Base-by-base conservation (phyloP, 2,329 filamentous ascomycete species). In the Aspergillus nomiae region DNA sequence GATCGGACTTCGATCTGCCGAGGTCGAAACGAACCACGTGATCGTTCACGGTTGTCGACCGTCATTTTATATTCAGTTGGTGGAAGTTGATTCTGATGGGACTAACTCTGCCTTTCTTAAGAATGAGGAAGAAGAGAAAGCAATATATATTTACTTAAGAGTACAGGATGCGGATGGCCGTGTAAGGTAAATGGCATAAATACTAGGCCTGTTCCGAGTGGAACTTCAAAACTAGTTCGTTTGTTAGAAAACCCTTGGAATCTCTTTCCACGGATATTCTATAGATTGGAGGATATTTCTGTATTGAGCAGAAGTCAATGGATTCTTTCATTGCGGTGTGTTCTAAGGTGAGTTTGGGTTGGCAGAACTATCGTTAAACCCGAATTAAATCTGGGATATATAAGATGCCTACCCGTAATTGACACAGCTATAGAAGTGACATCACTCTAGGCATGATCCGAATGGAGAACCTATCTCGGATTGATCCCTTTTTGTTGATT, bases 21-120 rank as follows among this genome's bases (percentile, higher is more conserved):
- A 69, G 67, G 67, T 67, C 61, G 53, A 60, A 34, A 4, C 0
- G 2, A 3, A 14, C 4, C 65, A 67, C 65, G 67, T 68, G 67
- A 68, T 58, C 30, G 28, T 24, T 6, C 21, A 3, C 6, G 4
- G n/a, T 28, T 28, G 56, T 28, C 9, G n/a, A 46, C 21, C 12
- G 11, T n/a, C 38, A 41, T 41, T 41, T 8, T 41, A 0, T 41
- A n/a, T 41, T 41, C 38, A 41, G 38, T 16, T 41, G 2, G 38
- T 41, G 2, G 38, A 19, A 16, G 38, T n/a, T n/a, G 7, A 41
- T 41, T 41, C 16, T 36, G 38, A 41, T 41, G 4, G 1, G 38
- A n/a, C 3, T 41, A 41, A 16, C 38, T 19, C 19, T n/a, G 38
- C 19, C 38, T 41, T 9, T 9, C 16, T 41, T 41, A 10, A n/a